Evolutionary conservation across 306 rosid species (phyloP), one percentile per base, ranked within the genome.

Genomic region (Glycine soja): DNA sequence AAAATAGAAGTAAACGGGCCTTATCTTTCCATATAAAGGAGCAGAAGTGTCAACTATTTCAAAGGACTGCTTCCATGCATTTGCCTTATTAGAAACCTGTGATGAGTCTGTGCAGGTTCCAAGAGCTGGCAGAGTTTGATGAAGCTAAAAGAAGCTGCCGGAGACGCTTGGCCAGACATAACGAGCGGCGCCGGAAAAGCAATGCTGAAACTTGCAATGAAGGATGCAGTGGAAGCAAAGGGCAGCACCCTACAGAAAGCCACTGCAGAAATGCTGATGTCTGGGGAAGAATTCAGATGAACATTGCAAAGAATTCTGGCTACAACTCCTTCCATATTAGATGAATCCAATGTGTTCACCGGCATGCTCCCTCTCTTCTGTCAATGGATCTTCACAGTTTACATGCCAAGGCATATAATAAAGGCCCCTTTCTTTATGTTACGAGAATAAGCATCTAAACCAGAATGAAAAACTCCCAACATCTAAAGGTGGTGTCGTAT

Each of bases 111-210:
- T 74, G 64, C 72, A 95, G 99, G 90, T 95, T 95, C 91, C 99
- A 95, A 69, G 99, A 95, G 77, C 46, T 91, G 57, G 75, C 82
- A 0, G 97, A 92, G 83, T 95, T 95, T 80, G 97, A 95, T 76
- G 99, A 95, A 70, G 85, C 97, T 6, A 95, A 95, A 85, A 86
- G 99, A 79, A 95, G 99, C 79, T 95, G 99, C 67, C 91, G 99
- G 15, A 77, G 90, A 75, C 93, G 97, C 69, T 78, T 95, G 82
- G 97, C 97, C 0, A 92, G 93, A 30, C 99, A 95, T 81, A 95
- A 95, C 4, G 97, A 95, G 85, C 79, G 97, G 14, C 93, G 97
- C 68, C 85, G 97, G 74, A 94, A 88, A 82, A 87, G 80, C 81
- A 18, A 79, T 8, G 64, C 48, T 4, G 92, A 90, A 66, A 78